Conservation (phyloP, 768 basidiomycete genomes). For the Tulasnella calospora region DNA sequence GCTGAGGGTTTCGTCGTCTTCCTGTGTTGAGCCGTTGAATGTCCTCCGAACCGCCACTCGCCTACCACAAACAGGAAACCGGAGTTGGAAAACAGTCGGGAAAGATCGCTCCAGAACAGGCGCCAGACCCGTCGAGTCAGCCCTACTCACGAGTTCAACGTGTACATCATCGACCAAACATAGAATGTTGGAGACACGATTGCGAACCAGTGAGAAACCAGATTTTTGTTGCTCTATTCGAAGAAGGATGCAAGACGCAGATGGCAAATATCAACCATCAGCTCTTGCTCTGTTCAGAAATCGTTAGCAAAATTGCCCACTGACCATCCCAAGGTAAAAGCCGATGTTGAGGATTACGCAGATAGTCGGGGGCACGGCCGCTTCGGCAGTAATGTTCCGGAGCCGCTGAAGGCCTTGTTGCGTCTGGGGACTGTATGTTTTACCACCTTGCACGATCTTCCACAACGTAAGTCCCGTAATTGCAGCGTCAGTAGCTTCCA, state of each 20-base stretch:
- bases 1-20: background rate
- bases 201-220: background rate
- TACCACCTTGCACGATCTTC: background rate
- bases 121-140: background rate
- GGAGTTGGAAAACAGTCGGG: background rate
- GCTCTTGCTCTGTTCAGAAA: background rate
- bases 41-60: background rate
- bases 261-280: background rate
- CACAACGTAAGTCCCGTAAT: slow-evolving; percentile 4
- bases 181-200: background rate
- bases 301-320: background rate
- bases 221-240: background rate
- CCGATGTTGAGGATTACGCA: slow-evolving; percentile 2
- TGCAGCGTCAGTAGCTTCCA: background rate
- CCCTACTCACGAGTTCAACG: slow-evolving; percentile 1
- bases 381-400: background rate
- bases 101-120: background rate
- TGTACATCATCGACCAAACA: slow-evolving; percentile 9
- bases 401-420: background rate
- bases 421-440: background rate
- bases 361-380: slow-evolving; percentile 3
- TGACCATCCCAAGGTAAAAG: background rate
- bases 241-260: background rate
- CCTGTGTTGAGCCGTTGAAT: background rate
- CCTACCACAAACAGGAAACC: background rate